Conservation (phyloP, 495 filamentous ascomycete genomes). For the Extremus antarcticus region DNA sequence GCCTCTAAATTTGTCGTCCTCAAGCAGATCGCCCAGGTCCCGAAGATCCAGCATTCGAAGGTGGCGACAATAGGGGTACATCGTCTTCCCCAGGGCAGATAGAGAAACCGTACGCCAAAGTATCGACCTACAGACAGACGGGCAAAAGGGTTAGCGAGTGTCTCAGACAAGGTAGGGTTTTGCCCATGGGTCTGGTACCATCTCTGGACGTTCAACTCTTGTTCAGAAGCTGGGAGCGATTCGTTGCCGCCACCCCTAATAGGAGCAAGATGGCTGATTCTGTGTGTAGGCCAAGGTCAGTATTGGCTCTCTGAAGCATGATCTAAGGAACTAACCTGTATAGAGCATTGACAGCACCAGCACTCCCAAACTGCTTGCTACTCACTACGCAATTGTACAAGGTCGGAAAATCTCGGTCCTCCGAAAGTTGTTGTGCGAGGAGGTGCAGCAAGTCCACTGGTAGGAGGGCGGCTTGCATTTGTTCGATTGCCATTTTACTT, state of each 20-base stretch:
- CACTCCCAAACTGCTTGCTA: conserved; percentile 40
- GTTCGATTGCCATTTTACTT: not conserved
- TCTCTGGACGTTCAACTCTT: conserved; percentile 34
- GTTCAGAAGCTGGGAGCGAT: conserved; percentile 24
- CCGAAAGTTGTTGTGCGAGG: conserved; percentile 45
- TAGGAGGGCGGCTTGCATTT: conserved; percentile 20
- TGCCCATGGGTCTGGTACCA: too few relatives aligned
- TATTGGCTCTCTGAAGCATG: not conserved
- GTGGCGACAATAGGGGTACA: conserved; percentile 60
- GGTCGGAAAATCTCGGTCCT: conserved; percentile 41
- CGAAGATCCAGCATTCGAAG: conserved; percentile 51
- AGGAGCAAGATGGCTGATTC: conserved; percentile 15
- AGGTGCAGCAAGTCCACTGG: conserved; percentile 52
- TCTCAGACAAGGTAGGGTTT: too few relatives aligned
- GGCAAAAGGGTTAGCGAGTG: too few relatives aligned
- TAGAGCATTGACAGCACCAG: conserved; percentile 46
- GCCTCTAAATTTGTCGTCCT: conserved; percentile 37
- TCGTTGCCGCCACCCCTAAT: conserved; percentile 23
- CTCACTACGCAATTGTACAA: conserved; percentile 46
- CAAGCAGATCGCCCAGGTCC: conserved; percentile 48
- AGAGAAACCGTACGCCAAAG: conserved; percentile 61
- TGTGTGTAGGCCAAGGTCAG: conserved; percentile 2
- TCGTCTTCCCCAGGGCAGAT: conserved; percentile 52
- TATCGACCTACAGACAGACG: too few relatives aligned
- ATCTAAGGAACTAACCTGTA: conserved; percentile 42